These are phyloP conservation scores for Echinosophora koreensis DNA, from an alignment of 306 rosid genomes.

Conservation along the genomic window DNA sequence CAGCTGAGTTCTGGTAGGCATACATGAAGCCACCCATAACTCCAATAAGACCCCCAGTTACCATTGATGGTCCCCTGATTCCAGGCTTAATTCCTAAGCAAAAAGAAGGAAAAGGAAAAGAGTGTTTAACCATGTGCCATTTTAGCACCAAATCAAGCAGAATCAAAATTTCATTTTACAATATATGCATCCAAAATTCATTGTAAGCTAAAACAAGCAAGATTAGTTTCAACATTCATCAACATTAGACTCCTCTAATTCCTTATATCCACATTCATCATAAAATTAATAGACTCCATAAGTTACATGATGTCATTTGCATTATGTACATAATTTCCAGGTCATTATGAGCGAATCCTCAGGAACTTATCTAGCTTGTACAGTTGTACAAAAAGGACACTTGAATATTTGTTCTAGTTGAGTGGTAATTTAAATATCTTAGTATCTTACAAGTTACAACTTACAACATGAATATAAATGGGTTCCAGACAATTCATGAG, in stretches of 20 bases:
- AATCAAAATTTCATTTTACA: not conserved
- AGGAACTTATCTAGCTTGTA: not conserved
- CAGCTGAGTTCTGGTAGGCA: conserved; percentile 79
- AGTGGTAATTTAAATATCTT: conserved; percentile 7
- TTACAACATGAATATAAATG: not conserved
- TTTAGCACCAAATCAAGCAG: conserved; percentile 8
- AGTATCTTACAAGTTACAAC: too few species aligned
- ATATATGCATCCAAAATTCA: conserved; percentile 1
- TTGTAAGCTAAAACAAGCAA: not conserved
- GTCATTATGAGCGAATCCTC: not conserved
- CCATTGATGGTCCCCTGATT: conserved; percentile 80
- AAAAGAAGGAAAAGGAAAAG: too few species aligned
- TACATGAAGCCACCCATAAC: conserved; percentile 85
- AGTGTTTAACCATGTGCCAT: not conserved
- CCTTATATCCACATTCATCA: not conserved
- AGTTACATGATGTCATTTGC: not conserved
- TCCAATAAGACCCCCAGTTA: conserved; percentile 78
- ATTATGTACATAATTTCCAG: not conserved
- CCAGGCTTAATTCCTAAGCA: conserved; percentile 73
- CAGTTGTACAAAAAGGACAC: not conserved
- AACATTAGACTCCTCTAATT: not conserved
- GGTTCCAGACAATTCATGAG: not conserved
- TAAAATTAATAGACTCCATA: not conserved
- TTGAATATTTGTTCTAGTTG: not conserved
- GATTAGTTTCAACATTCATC: not conserved